These are phyloP conservation scores for Colletotrichum zoysiae DNA, from an alignment of 2,329 filamentous ascomycete species.

Conservation along the genomic window DNA sequence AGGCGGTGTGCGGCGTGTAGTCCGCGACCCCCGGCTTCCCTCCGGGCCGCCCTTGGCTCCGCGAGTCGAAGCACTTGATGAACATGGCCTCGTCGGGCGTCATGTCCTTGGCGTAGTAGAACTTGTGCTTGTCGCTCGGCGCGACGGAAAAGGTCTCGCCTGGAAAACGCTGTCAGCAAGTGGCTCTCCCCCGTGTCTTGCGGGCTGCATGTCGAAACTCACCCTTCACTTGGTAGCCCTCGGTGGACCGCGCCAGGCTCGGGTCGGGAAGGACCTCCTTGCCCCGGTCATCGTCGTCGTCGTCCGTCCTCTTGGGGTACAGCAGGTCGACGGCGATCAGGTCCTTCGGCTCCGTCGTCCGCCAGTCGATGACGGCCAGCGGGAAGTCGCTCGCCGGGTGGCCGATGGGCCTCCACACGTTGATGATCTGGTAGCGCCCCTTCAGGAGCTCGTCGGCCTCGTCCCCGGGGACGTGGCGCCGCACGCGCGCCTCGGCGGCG, in stretches of 20 bases:
- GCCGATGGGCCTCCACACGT: conserved; percentile 78
- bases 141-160: conserved; percentile 74
- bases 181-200: too few relatives aligned
- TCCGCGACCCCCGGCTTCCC: conserved; percentile 61
- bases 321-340: conserved; percentile 72
- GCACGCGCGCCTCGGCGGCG: conserved; percentile 72
- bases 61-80: conserved; percentile 67
- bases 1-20: conserved; percentile 66
- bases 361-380: conserved; percentile 75
- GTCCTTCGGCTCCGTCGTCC: conserved; percentile 67
- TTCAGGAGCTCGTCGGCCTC: conserved; percentile 69
- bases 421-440: conserved; percentile 75
- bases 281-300: conserved; percentile 62
- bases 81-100: conserved; percentile 63
- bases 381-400: conserved; percentile 73
- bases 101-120: conserved; percentile 78
- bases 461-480: conserved; percentile 66
- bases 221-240: conserved; percentile 70
- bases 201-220: neutral
- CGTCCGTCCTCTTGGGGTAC: conserved; percentile 63
- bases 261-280: conserved; percentile 69
- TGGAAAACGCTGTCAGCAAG: neutral
- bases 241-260: conserved; percentile 58
- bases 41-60: conserved; percentile 57
- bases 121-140: conserved; percentile 69